Base-by-base conservation (phyloP, 164 flowering plant species). In the Magnolia officinalis region DNA sequence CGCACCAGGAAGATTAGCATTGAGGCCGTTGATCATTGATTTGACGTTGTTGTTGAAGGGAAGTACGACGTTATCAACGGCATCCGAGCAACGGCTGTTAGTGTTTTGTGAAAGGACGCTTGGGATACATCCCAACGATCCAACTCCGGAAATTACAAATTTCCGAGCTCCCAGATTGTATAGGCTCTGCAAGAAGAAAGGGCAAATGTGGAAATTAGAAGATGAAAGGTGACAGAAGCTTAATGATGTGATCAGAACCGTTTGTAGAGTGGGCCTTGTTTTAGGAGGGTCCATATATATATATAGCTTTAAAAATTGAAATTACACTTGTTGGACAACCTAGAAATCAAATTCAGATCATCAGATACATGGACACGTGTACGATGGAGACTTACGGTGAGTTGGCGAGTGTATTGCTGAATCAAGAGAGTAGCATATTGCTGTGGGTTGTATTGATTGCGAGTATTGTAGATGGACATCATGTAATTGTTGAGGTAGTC, bases 401-500 rank as follows among this genome's bases (percentile, higher is more conserved):
- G 82, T 72, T 92, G 91, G 21, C 71, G 79, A 51, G 80, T 16
- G 81, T 94, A 96, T 69, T 90, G 86, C 55, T 88, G 88, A 68
- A 81, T 79, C 79, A 96, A 82, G 72, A 91, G 92, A 72, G 84
- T 81, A 0, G 98, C 97, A 58, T 61, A 96, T 58, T 92, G 92
- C 26, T 83, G 88, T 8, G 81, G 72, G 64, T 90, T 88, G 81
- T 94, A 96, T 63, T 89, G 96, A 72, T 81, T 85, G 10, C 80
- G 67, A n/a, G 98, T 96, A 0, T 77, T 70, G 77, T 91, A 96
- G 77, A 89, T 94, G 6, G 98, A 97, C 96, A 96, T 89, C 51
- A 96, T 87, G 80, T 96, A 96, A 78, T 96, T 96, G 90, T 95
- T 95, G n/a, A 92, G 88, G 84, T 95, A 92, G 88, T 95, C 98